phyloP scores from a whole-genome alignment of 371 early-diverging fungal species.

The Nematocida sp. region DNA sequence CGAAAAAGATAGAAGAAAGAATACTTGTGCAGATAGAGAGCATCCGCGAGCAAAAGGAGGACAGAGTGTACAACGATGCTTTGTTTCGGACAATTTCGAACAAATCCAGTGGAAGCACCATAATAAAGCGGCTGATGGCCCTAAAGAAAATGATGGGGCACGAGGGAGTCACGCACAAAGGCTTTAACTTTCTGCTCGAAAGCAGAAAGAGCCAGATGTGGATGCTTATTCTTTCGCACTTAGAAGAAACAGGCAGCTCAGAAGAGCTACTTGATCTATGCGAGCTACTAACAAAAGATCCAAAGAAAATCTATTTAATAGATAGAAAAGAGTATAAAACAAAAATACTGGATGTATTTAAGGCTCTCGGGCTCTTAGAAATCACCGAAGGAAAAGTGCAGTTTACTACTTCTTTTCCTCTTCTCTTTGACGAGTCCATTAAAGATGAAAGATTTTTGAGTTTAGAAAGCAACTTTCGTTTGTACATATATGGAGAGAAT shows the following conservation, averaged over 20 bases:
- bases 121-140: conserved; percentile 40
- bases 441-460: conserved; percentile 10
- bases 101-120: neutral
- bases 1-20: neutral
- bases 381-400: neutral
- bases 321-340: conserved; percentile 9
- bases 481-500: conserved; percentile 91
- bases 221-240: conserved; percentile 57
- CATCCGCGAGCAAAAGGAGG: neutral
- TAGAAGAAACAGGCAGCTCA: conserved; percentile 21
- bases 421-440: conserved; percentile 39
- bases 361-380: conserved; percentile 20
- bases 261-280: conserved; percentile 24
- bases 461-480: conserved; percentile 79
- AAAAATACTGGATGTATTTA: conserved; percentile 35
- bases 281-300: conserved; percentile 49
- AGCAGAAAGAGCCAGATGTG: conserved; percentile 64
- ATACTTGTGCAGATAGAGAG: conserved; percentile 13
- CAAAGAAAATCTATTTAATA: conserved; percentile 36
- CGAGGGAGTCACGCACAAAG: conserved; percentile 64
- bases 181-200: conserved; percentile 67
- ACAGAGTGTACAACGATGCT: neutral
- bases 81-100: conserved; percentile 40
- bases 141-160: conserved; percentile 50
- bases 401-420: conserved; percentile 9